A percentile compares a stretch with the other conserved stretches of the same genome.
Evolutionary conservation across 2,329 filamentous ascomycete species (phyloP).

Genomic region (Talaromyces atroroseus): DNA sequence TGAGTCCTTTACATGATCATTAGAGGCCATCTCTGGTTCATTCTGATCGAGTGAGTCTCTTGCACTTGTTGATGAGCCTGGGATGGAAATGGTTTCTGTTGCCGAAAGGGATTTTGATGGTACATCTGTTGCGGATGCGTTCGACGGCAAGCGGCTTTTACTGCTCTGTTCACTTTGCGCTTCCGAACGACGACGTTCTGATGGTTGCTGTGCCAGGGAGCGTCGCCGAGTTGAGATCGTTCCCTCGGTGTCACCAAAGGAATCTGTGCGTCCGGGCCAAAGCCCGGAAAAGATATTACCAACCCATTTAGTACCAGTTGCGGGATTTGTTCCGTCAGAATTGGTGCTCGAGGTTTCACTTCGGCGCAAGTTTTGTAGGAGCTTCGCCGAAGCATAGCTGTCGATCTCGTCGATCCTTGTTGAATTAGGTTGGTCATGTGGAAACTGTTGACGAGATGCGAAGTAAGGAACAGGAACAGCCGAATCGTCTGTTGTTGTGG

Average conservation of each 20-base stretch:
- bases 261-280: constrained; percentile 48
- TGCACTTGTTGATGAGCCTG: constrained; percentile 20
- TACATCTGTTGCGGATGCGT: not conserved
- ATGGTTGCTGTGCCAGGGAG: constrained; percentile 3
- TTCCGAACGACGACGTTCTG: constrained; percentile 1
- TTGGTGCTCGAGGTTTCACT: constrained; percentile 47
- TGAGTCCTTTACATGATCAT: constrained; percentile 35
- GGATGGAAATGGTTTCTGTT: constrained; percentile 33
- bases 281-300: constrained; percentile 52
- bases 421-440: constrained; percentile 26
- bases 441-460: constrained; percentile 35
- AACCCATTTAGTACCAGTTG: constrained; percentile 45
- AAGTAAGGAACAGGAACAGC: constrained; percentile 52
- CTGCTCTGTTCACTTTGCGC: not conserved
- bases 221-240: constrained; percentile 4
- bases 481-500: constrained; percentile 47
- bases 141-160: not conserved
- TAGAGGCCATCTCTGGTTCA: constrained; percentile 24
- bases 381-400: constrained; percentile 49
- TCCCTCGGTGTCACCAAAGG: constrained; percentile 25
- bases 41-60: constrained; percentile 20
- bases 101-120: constrained; percentile 14
- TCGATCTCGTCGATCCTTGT: constrained; percentile 27
- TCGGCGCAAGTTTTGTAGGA: constrained; percentile 50
- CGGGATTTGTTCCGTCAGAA: constrained; percentile 43